Conservation (phyloP, 306 rosid species). For the Oemleria cerasiformis region DNA sequence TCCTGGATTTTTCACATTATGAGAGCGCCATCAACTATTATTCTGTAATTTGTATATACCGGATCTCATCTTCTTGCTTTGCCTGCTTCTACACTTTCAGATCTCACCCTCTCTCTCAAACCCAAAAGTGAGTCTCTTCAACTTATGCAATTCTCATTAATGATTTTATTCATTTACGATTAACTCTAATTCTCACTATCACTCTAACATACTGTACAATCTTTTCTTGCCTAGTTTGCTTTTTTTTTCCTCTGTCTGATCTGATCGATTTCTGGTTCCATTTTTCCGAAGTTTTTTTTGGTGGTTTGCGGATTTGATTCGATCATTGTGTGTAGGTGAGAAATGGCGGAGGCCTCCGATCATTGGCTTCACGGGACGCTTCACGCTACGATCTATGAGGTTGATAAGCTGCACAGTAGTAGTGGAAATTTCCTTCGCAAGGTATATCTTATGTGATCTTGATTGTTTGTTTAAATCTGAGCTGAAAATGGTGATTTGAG, state of each 20-base stretch:
- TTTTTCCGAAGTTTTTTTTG: background rate
- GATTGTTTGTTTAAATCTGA: background rate
- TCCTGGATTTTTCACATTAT: background rate
- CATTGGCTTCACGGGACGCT: conserved; percentile 82
- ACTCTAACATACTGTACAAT: background rate
- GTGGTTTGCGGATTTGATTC: conserved; percentile 29
- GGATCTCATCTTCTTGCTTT: conserved; percentile 24
- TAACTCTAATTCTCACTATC: background rate
- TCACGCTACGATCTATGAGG: conserved; percentile 82
- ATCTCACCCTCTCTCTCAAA: conserved; percentile 15
- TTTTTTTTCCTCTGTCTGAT: background rate
- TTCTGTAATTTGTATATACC: background rate
- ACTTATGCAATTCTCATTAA: background rate
- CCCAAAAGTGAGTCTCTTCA: conserved; percentile 15
- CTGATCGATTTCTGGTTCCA: background rate
- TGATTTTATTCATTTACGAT: background rate
- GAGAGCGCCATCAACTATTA: background rate
- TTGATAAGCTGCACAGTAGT: conserved; percentile 47
- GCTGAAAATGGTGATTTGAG: background rate
- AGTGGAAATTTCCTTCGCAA: conserved; percentile 55
- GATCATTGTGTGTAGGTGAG: conserved; percentile 48
- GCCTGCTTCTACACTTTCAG: conserved; percentile 9
- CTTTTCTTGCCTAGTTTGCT: background rate
- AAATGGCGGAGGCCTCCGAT: conserved; percentile 53
- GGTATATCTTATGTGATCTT: conserved; percentile 36